Evolutionary conservation across 495 filamentous ascomycete species (phyloP).

Genomic region (Astrothelium macrocarpum): DNA sequence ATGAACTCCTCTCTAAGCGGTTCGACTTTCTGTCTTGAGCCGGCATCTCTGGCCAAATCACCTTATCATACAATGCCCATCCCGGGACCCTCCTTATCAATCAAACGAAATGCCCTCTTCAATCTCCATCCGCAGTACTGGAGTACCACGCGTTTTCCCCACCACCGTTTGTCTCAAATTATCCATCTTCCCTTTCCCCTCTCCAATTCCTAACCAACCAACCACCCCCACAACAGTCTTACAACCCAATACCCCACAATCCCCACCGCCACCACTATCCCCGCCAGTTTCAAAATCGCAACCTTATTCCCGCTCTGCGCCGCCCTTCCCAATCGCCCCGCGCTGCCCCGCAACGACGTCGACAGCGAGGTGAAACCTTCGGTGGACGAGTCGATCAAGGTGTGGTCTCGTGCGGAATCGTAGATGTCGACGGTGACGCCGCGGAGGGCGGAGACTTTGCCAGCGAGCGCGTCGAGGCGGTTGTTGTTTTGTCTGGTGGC

Average conservation of each 20-base stretch:
- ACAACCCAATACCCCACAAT: slow-evolving; percentile 59
- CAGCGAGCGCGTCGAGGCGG: slow-evolving; percentile 79
- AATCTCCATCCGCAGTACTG: too few species aligned
- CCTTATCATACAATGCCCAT: background rate
- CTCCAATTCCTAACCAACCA: slow-evolving; percentile 1
- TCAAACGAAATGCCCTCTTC: too few species aligned
- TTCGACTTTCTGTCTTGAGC: background rate
- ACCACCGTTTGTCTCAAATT: background rate
- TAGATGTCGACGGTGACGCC: slow-evolving; percentile 98
- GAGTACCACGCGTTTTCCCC: background rate
- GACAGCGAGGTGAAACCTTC: slow-evolving; percentile 59
- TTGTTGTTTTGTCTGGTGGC: slow-evolving; percentile 79
- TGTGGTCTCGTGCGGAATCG: slow-evolving; percentile 80
- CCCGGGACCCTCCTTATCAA: too few species aligned
- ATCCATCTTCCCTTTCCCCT: background rate
- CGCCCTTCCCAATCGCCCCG: slow-evolving; percentile 80
- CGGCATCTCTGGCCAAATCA: background rate
- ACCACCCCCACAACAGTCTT: slow-evolving; percentile 20
- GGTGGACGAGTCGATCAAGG: slow-evolving; percentile 69
- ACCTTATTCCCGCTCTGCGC: slow-evolving; percentile 83
- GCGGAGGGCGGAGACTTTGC: slow-evolving; percentile 83
- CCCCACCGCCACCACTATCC: slow-evolving; percentile 65
- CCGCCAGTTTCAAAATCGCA: slow-evolving; percentile 79
- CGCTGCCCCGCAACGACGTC: slow-evolving; percentile 70
- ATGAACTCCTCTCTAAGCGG: too few species aligned